Percentiles rank a stretch among this genome's conserved stretches.
phyloP scores from a whole-genome alignment of 2,329 filamentous ascomycete species.

The Fusarium sacchari region DNA sequence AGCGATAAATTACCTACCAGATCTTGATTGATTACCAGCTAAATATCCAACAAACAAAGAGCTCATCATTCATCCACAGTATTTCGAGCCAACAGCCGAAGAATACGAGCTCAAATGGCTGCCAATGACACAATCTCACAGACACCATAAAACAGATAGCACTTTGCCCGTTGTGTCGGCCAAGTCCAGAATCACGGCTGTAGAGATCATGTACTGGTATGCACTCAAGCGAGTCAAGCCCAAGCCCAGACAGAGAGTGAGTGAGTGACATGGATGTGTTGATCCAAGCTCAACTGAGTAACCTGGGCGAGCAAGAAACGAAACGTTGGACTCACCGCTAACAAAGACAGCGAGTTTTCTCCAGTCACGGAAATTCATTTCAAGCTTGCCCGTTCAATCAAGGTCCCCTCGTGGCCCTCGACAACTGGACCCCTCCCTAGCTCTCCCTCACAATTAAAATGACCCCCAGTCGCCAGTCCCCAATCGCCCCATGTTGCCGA shows the following conservation, averaged over 20 bases:
- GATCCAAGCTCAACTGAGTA: constrained; percentile 5
- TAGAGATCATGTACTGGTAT: background rate
- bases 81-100: background rate
- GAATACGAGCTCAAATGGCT: background rate
- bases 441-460: constrained; percentile 6
- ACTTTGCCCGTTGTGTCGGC: background rate
- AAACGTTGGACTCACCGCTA: constrained; percentile 15
- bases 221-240: background rate
- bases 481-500: constrained; percentile 16
- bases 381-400: too few species aligned
- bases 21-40: constrained; percentile 7
- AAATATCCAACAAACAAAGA: background rate
- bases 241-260: background rate
- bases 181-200: constrained; percentile 4
- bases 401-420: background rate
- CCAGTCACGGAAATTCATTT: constrained; percentile 9
- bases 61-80: background rate
- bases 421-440: constrained; percentile 11
- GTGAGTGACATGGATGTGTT: background rate
- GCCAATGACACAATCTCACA: background rate
- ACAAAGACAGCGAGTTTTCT: background rate
- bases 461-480: background rate
- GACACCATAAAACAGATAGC: background rate
- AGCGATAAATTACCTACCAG: constrained; percentile 17
- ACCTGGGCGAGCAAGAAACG: constrained; percentile 7